A percentile compares a stretch with the other conserved stretches of the same genome.
Evolutionary conservation across 2,329 filamentous ascomycete species (phyloP).

Genomic region (Venturia nashicola): DNA sequence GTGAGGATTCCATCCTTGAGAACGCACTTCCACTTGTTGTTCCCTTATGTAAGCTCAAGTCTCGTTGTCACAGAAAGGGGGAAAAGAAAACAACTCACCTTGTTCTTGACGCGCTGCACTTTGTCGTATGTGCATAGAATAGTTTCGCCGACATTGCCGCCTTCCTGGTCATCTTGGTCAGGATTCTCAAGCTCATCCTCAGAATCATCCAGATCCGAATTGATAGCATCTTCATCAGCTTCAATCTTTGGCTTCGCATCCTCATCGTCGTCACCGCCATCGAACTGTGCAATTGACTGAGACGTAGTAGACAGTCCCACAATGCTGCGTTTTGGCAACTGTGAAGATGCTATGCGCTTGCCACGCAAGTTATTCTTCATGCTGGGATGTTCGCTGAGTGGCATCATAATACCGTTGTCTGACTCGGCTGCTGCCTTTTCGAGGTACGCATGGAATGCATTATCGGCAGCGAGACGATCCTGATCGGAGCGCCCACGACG

Average conservation of each 20-base stretch:
- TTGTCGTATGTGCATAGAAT: slow-evolving; percentile 99
- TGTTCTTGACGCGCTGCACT: slow-evolving; percentile 98
- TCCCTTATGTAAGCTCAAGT: slow-evolving; percentile 10
- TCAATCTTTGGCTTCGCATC: slow-evolving; percentile 28
- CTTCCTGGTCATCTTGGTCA: slow-evolving; percentile 76
- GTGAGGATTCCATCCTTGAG: slow-evolving; percentile 94
- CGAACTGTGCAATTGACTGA: slow-evolving; percentile 30
- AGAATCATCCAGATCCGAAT: slow-evolving; percentile 91
- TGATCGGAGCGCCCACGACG: slow-evolving; percentile 40
- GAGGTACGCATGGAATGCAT: slow-evolving; percentile 56
- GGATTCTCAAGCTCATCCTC: slow-evolving; percentile 55
- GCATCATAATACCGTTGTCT: slow-evolving; percentile 67
- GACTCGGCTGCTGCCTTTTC: slow-evolving; percentile 49
- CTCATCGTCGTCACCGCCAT: slow-evolving; percentile 48
- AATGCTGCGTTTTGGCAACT: slow-evolving; percentile 12
- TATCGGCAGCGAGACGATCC: slow-evolving; percentile 48
- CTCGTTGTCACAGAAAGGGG: not conserved
- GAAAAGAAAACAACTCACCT: not conserved
- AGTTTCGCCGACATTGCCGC: slow-evolving; percentile 72
- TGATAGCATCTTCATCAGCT: slow-evolving; percentile 89
- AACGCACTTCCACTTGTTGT: slow-evolving; percentile 66
- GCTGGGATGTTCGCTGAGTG: slow-evolving; percentile 45
- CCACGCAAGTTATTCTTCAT: slow-evolving; percentile 18
- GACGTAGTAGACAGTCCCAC: slow-evolving; percentile 7
- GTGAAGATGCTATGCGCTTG: not conserved